These are phyloP conservation scores for Neophaeococcomyces aloes DNA, from an alignment of 2,329 filamentous ascomycete species.

Conservation along the genomic window DNA sequence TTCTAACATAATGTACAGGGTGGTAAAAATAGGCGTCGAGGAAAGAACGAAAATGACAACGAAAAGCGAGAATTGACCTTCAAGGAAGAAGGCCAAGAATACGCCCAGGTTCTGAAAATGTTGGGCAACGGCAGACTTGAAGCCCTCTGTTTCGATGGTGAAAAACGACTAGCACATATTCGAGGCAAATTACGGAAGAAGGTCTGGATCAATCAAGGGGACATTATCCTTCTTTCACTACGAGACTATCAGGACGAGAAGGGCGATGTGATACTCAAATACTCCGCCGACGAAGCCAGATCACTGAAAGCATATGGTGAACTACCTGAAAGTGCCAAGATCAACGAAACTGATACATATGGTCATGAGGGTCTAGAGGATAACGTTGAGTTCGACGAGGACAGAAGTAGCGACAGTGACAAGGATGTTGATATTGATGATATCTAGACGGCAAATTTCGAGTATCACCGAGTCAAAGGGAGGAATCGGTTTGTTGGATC, in stretches of 20 bases:
- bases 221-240: conserved; percentile 80
- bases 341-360: conserved; percentile 98
- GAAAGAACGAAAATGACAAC: conserved; percentile 99
- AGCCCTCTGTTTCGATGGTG: conserved; percentile 89
- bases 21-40: conserved; percentile 95
- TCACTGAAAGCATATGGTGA: conserved; percentile 95
- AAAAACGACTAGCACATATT: conserved; percentile 72
- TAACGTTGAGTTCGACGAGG: conserved; percentile 98
- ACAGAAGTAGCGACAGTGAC: conserved; percentile 53
- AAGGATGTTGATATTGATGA: conserved; percentile 82
- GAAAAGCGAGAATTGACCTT: conserved; percentile 98
- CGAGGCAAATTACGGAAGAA: conserved; percentile 98
- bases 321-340: conserved; percentile 94
- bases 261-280: conserved; percentile 88
- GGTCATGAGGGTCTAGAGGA: conserved; percentile 87
- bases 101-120: conserved; percentile 89
- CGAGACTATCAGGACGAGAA: conserved; percentile 93
- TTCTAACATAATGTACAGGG: conserved; percentile 48
- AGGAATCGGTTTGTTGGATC: neutral
- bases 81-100: conserved; percentile 95
- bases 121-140: conserved; percentile 89
- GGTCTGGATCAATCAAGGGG: conserved; percentile 98
- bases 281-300: conserved; percentile 89
- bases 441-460: conserved; percentile 50
- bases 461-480: neutral